Evolutionary conservation across 73 alveolate species (phyloP).

Genomic region (Paramecium sonneborni): DNA sequence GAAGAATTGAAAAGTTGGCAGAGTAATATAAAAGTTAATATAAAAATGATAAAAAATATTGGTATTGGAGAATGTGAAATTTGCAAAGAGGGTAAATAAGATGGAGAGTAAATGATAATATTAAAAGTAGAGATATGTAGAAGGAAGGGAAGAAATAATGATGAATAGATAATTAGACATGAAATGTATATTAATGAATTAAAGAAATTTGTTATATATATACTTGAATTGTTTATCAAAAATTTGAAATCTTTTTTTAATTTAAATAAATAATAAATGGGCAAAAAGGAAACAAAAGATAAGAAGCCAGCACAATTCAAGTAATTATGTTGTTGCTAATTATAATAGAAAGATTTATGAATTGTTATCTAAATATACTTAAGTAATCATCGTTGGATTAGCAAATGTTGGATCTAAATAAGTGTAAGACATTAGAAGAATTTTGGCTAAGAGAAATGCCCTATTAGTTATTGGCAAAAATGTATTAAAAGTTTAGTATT

Average conservation of each 20-base stretch:
- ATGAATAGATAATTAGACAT: slow-evolving; percentile 23
- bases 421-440: slow-evolving; percentile 57
- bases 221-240: slow-evolving; percentile 31
- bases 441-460: slow-evolving; percentile 11
- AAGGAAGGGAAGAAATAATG: slow-evolving; percentile 43
- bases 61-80: slow-evolving; percentile 62
- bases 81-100: slow-evolving; percentile 66
- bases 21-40: slow-evolving; percentile 61
- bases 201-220: slow-evolving; percentile 12
- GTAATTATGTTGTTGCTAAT: neutral
- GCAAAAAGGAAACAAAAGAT: slow-evolving; percentile 55
- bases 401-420: slow-evolving; percentile 53
- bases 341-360: slow-evolving; percentile 44
- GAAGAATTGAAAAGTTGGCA: slow-evolving; percentile 64
- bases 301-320: slow-evolving; percentile 58
- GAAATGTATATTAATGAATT: neutral
- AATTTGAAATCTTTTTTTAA: slow-evolving; percentile 43
- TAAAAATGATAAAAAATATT: slow-evolving; percentile 59
- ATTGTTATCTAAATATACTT: slow-evolving; percentile 32
- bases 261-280: slow-evolving; percentile 44
- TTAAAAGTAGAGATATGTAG: neutral
- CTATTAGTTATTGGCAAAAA: slow-evolving; percentile 48
- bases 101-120: slow-evolving; percentile 40
- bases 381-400: slow-evolving; percentile 23
- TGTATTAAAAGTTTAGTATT: neutral